Evolutionary conservation across 148 eudicot species (phyloP).

Genomic region (Oxyria digyna): DNA sequence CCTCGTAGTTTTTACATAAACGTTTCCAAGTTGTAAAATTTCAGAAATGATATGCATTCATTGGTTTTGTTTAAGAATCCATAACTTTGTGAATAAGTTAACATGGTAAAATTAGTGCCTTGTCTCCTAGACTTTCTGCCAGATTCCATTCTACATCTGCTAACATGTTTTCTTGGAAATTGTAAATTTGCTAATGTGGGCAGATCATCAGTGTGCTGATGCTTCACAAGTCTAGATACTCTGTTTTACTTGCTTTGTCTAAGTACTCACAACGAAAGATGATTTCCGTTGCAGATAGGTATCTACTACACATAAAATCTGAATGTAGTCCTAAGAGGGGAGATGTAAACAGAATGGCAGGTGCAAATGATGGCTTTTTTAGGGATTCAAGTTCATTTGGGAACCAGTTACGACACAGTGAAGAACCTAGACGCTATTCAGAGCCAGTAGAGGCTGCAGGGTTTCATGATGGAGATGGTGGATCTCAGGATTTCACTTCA

Average conservation of each 20-base stretch:
- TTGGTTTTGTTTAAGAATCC: no score
- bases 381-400: conserved; percentile 39
- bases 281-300: conserved; percentile 49
- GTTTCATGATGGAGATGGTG: conserved; percentile 7
- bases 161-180: neutral
- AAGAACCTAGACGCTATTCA: conserved; percentile 28
- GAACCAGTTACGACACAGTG: conserved; percentile 28
- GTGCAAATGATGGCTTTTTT: conserved; percentile 33
- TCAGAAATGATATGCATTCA: no score
- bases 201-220: neutral
- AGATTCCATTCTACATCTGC: neutral
- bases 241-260: conserved; percentile 1
- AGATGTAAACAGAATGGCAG: conserved; percentile 39
- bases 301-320: conserved; percentile 42
- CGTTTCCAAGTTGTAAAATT: no score
- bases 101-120: neutral
- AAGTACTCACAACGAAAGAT: conserved; percentile 9
- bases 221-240: no score
- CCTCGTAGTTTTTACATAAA: no score
- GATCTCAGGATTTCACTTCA: conserved; percentile 28
- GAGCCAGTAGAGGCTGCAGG: conserved; percentile 33
- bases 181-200: neutral
- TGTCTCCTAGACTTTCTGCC: neutral
- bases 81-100: neutral
- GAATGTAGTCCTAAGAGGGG: conserved; percentile 36